Percentiles rank a stretch among this genome's conserved stretches.
phyloP scores from a whole-genome alignment of 495 filamentous ascomycete genomes.

The Penicillium longicatenatum region DNA sequence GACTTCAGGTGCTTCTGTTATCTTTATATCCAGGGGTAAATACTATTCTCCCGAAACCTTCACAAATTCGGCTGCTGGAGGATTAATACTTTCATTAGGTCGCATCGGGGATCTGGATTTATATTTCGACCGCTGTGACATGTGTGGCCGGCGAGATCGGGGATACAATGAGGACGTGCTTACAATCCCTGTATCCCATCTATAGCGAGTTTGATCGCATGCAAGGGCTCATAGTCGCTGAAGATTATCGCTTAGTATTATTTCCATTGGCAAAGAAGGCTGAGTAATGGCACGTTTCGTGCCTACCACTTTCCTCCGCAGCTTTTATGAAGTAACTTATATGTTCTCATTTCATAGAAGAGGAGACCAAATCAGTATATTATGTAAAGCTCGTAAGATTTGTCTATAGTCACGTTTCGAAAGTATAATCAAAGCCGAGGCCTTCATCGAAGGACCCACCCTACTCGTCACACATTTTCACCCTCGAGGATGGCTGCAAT shows the following conservation, averaged over 20 bases:
- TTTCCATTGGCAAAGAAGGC: too few relatives aligned
- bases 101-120: conserved; percentile 8
- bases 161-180: neutral
- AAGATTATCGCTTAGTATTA: too few relatives aligned
- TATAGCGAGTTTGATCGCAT: too few relatives aligned
- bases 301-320: too few relatives aligned
- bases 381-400: neutral
- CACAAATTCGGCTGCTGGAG: neutral
- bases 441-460: neutral
- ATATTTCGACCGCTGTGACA: conserved; percentile 14
- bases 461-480: neutral
- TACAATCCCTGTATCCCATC: neutral
- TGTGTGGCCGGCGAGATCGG: neutral
- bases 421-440: neutral
- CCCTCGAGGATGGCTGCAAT: neutral
- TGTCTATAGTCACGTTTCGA: neutral
- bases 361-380: too few relatives aligned
- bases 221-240: too few relatives aligned
- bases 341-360: too few relatives aligned
- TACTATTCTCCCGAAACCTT: neutral
- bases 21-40: neutral
- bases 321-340: too few relatives aligned
- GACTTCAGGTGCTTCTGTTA: neutral
- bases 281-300: too few relatives aligned
- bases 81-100: neutral